phyloP scores from a whole-genome alignment of 1,139 yeast species.

The Dujonia santamariae region DNA sequence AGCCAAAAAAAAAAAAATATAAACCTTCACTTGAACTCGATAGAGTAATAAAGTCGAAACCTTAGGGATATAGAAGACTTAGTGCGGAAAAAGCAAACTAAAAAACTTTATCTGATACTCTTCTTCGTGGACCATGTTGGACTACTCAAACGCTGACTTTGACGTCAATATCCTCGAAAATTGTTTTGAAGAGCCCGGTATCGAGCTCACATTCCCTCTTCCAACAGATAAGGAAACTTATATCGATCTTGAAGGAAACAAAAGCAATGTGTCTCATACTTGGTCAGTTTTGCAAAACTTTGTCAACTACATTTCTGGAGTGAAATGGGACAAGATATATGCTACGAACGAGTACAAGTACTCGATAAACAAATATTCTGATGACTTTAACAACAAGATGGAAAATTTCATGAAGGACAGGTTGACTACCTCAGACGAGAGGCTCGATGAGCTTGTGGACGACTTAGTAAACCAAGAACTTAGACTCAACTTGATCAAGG shows the following conservation, averaged over 20 bases:
- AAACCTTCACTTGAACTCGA: no score
- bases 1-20: no score
- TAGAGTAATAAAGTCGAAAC: no score
- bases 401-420: constrained; percentile 31
- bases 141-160: constrained; percentile 10
- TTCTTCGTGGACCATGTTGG: no score
- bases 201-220: constrained; percentile 38
- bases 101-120: no score
- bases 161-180: constrained; percentile 41
- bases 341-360: constrained; percentile 33
- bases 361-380: constrained; percentile 32
- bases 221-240: constrained; percentile 36
- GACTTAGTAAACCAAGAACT: constrained; percentile 39
- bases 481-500: constrained; percentile 36
- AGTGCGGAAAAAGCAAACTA: no score
- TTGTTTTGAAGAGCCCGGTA: constrained; percentile 28
- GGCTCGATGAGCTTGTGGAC: constrained; percentile 37
- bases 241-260: constrained; percentile 29
- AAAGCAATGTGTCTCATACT: constrained; percentile 19
- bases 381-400: constrained; percentile 27
- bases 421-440: constrained; percentile 30
- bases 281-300: constrained; percentile 34
- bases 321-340: constrained; percentile 31
- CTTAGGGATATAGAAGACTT: no score
- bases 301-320: constrained; percentile 27